Evolutionary conservation across 2,329 filamentous ascomycete genomes (phyloP).

Genomic region (Diaporthe sp.): DNA sequence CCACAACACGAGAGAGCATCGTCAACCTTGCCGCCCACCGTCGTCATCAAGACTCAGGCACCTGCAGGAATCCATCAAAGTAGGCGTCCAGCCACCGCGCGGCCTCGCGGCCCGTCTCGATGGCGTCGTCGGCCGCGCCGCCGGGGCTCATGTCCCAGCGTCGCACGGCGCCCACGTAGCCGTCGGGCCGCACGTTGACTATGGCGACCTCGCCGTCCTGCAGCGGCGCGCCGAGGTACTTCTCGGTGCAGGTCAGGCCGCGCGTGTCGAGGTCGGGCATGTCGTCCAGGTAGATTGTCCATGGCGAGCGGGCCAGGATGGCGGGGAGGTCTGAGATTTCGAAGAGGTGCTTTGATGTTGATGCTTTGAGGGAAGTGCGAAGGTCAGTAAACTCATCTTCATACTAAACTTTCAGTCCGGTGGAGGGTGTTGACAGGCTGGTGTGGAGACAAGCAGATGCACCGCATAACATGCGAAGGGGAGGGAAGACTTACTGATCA

Average conservation of each 20-base stretch:
- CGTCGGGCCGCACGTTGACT: conserved; percentile 79
- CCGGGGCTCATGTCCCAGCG: conserved; percentile 61
- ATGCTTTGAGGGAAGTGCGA: conserved; percentile 54
- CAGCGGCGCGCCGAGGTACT: conserved; percentile 74
- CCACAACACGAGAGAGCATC: neutral
- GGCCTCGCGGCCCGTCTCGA: conserved; percentile 56
- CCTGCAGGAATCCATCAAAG: conserved; percentile 68
- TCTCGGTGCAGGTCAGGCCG: conserved; percentile 71
- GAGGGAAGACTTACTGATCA: conserved; percentile 69
- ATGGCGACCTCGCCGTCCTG: conserved; percentile 71
- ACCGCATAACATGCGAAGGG: no score
- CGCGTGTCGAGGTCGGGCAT: conserved; percentile 68
- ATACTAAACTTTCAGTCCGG: no score
- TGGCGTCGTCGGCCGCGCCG: conserved; percentile 57
- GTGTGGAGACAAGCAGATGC: no score
- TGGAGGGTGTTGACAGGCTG: no score
- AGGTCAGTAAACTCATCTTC: no score
- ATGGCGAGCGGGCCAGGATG: conserved; percentile 74
- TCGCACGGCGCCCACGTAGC: conserved; percentile 77
- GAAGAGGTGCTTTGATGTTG: conserved; percentile 72
- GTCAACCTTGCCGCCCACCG: neutral
- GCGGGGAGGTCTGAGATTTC: conserved; percentile 76
- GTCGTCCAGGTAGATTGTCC: conserved; percentile 82
- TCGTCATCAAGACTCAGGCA: conserved; percentile 51
- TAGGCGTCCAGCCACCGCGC: conserved; percentile 70